These are phyloP conservation scores for Yamadazyma songkhlaensis DNA, from an alignment of 1,139 yeast species.

Conservation along the genomic window DNA sequence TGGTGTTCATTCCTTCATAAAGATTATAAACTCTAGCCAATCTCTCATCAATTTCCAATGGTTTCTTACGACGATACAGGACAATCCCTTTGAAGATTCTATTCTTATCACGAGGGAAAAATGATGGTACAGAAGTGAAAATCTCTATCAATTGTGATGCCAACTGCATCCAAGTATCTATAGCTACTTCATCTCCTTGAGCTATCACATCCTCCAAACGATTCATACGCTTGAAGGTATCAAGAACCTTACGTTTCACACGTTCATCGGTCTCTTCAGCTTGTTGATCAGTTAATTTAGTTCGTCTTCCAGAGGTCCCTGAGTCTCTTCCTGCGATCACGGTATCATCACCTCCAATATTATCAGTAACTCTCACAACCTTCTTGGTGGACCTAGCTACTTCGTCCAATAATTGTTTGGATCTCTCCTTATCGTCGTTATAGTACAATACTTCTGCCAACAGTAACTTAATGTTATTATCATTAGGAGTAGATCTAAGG, in stretches of 20 bases:
- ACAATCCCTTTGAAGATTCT: conserved; percentile 68
- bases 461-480: conserved; percentile 71
- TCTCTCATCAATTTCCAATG: conserved; percentile 68
- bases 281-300: conserved; percentile 54
- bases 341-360: conserved; percentile 11
- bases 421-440: conserved; percentile 63
- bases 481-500: conserved; percentile 55
- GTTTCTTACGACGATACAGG: conserved; percentile 56
- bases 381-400: conserved; percentile 24
- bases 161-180: conserved; percentile 76
- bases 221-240: conserved; percentile 61
- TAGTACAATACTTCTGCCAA: conserved; percentile 80
- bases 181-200: conserved; percentile 58
- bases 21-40: conserved; percentile 64
- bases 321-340: conserved; percentile 25
- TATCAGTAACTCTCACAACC: conserved; percentile 4
- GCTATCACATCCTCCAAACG: conserved; percentile 55
- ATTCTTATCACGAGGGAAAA: conserved; percentile 74
- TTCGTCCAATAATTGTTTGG: conserved; percentile 55
- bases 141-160: conserved; percentile 83
- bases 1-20: conserved; percentile 59
- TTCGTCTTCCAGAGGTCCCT: conserved; percentile 11
- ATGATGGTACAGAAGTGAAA: conserved; percentile 71
- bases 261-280: conserved; percentile 54
- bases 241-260: conserved; percentile 60